Base-by-base conservation (phyloP, 164 flowering plant species). In the Dillenia turbinata region DNA sequence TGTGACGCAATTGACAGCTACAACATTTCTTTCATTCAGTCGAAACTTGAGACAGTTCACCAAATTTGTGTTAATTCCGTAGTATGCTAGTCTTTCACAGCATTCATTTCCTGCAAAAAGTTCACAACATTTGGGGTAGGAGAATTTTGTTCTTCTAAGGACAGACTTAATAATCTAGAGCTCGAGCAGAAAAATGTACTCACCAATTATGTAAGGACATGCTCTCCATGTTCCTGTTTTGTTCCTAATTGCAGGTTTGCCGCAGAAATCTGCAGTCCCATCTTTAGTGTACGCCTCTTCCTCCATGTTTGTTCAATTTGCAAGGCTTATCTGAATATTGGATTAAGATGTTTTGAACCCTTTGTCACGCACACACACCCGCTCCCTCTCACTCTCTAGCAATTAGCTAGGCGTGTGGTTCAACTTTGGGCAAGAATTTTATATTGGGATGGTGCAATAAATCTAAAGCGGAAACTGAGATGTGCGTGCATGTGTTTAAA, bases 171-270 rank as follows among this genome's bases (percentile, higher is more conserved):
- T 40, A 46, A 19, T 1, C 52, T 15, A 11, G 44, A 17, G 17
- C 62, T 44, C 1, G 52, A 62, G 46, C 49, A 52, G 24, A 62
- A 62, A 46, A 44, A 52, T 24, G 40, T 33, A 53, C 57, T 3
- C 51, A 79, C 83, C 83, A 43, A 79, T 73, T 22, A 79, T 79
- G 54, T 62, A 77, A 8, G 70, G 69, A 56, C 79, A 74, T 17
- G 81, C 81, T 59, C 60, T 73, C 81, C 84, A 80, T 24, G 62
- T 74, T 57, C 86, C 86, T 10, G 84, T 82, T 67, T 78, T 22
- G 53, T 73, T 65, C 71, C 62, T 82, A 56, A 55, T 48, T 3
- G 84, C 78, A 13, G 77, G 85, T 7, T 70, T 73, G 11, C 64
- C 67, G 5, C 50, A 51, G 52, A 60, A 57, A 59, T 73, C 81